phyloP scores from a whole-genome alignment of 768 basidiomycete species.

The Amanita rubescens region DNA sequence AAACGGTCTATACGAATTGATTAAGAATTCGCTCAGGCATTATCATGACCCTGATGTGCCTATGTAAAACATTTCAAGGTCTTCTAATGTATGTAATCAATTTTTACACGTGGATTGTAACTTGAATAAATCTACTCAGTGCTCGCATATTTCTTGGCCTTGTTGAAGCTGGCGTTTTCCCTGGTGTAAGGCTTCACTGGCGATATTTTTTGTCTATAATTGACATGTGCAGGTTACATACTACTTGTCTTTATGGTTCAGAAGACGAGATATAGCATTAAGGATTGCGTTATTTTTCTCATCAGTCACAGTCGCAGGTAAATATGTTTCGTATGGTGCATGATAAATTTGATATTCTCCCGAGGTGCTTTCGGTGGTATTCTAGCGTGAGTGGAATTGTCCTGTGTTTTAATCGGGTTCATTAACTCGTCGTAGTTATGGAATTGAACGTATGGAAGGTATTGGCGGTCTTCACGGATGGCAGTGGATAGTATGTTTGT shows the following conservation, averaged over 20 bases:
- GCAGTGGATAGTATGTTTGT: slow-evolving; percentile 40
- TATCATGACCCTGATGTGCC: slow-evolving; percentile 22
- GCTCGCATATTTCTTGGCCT: slow-evolving; percentile 33
- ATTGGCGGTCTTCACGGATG: slow-evolving; percentile 32
- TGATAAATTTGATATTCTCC: slow-evolving; percentile 11
- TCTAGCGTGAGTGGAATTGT: slow-evolving; percentile 33
- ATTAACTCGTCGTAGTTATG: slow-evolving; percentile 31
- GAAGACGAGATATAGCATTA: slow-evolving; percentile 46
- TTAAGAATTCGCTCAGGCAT: slow-evolving; percentile 9
- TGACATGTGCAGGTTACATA: slow-evolving; percentile 24
- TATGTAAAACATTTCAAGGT: slow-evolving; percentile 18
- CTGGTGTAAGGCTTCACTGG: slow-evolving; percentile 24
- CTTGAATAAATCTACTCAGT: slow-evolving; percentile 11
- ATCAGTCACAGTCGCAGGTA: slow-evolving; percentile 48
- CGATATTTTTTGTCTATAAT: not conserved
- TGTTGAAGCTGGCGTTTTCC: slow-evolving; percentile 31
- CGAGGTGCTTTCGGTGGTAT: slow-evolving; percentile 42
- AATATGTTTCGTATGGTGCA: not conserved
- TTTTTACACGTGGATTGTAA: not conserved
- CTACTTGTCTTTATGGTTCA: slow-evolving; percentile 55
- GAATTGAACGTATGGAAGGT: slow-evolving; percentile 38
- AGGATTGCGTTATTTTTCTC: slow-evolving; percentile 60
- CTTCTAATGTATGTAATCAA: slow-evolving; percentile 14
- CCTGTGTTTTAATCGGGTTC: not conserved
- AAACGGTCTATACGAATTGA: not conserved